These are phyloP conservation scores for Aspergillus sp. DNA, from an alignment of 2,329 filamentous ascomycete genomes.

Conservation along the genomic window DNA sequence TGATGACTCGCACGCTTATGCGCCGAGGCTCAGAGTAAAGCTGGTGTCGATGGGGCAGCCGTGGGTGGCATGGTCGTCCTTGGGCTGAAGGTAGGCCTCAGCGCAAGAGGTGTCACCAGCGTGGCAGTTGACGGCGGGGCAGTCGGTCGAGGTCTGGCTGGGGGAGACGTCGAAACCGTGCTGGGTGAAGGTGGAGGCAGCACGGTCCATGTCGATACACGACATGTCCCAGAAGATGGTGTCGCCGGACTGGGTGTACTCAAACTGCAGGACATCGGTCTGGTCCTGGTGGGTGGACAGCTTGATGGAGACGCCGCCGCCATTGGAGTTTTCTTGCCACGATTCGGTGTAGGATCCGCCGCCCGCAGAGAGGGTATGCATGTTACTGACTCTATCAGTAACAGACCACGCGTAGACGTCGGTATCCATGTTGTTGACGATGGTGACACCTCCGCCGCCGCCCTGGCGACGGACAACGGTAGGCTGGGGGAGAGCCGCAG, in stretches of 20 bases:
- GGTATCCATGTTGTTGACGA: conserved; percentile 44
- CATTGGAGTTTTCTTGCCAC: conserved; percentile 42
- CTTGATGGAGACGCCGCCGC: conserved; percentile 50
- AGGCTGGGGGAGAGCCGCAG: conserved; percentile 28
- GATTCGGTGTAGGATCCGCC: conserved; percentile 42
- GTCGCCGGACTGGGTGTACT: conserved; percentile 37
- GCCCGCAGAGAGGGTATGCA: conserved; percentile 38
- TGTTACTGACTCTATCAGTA: conserved; percentile 37
- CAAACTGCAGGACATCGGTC: conserved; percentile 47
- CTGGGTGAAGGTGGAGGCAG: conserved; percentile 35
- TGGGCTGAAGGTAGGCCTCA: conserved; percentile 45
- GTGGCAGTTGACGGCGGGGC: conserved; percentile 40
- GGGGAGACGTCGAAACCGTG: conserved; percentile 42
- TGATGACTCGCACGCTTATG: conserved; percentile 11
- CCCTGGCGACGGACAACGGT: conserved; percentile 31
- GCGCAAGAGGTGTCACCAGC: conserved; percentile 42
- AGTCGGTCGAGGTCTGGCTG: conserved; percentile 31
- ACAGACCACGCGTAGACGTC: conserved; percentile 50
- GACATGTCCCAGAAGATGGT: conserved; percentile 45
- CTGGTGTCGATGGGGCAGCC: conserved; percentile 42
- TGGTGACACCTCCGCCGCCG: conserved; percentile 36
- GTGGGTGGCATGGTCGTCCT: conserved; percentile 48
- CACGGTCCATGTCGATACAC: conserved; percentile 38
- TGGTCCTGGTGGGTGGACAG: conserved; percentile 37
- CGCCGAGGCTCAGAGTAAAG: conserved; percentile 41